These are phyloP conservation scores for Aurifilum marmelostoma DNA, from an alignment of 2,329 filamentous ascomycete genomes.

Conservation along the genomic window DNA sequence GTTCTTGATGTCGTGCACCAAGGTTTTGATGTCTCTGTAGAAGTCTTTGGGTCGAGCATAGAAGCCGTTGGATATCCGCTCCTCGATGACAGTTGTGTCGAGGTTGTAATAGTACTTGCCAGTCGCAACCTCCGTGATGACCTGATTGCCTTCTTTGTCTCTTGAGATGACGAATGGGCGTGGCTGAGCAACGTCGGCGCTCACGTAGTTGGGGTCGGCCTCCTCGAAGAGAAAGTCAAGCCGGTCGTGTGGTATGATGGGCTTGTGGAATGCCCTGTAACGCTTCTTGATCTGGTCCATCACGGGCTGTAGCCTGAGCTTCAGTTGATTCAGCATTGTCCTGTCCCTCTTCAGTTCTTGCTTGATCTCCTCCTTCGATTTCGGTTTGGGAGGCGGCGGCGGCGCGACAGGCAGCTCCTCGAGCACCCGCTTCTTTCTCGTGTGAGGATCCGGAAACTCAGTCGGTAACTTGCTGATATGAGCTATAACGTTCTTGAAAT, in stretches of 20 bases:
- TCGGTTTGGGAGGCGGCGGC: conserved; percentile 66
- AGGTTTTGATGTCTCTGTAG: conserved; percentile 78
- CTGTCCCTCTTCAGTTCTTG: conserved; percentile 81
- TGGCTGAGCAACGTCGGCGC: conserved; percentile 60
- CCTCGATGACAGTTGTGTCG: conserved; percentile 90
- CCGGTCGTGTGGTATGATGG: conserved; percentile 72
- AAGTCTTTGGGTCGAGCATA: conserved; percentile 93
- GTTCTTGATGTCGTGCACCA: conserved; percentile 83
- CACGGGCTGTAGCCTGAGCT: conserved; percentile 86
- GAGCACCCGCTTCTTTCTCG: conserved; percentile 83
- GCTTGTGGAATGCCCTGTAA: conserved; percentile 85
- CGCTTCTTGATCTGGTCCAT: conserved; percentile 96
- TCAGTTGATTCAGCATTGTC: conserved; percentile 81
- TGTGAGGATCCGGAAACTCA: conserved; percentile 85
- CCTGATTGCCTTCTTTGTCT: conserved; percentile 77
- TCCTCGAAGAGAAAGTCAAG: conserved; percentile 87
- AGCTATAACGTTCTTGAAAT: conserved; percentile 74
- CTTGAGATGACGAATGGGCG: conserved; percentile 80
- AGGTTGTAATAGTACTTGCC: conserved; percentile 95
- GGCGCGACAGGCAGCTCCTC: conserved; percentile 78
- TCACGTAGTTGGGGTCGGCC: conserved; percentile 72
- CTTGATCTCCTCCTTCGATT: conserved; percentile 79
- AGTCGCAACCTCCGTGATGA: conserved; percentile 73
- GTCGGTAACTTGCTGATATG: conserved; percentile 79
- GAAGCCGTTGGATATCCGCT: conserved; percentile 94